These are phyloP conservation scores for Parasitella parasitica DNA, from an alignment of 371 early-diverging fungal species.

Conservation along the genomic window DNA sequence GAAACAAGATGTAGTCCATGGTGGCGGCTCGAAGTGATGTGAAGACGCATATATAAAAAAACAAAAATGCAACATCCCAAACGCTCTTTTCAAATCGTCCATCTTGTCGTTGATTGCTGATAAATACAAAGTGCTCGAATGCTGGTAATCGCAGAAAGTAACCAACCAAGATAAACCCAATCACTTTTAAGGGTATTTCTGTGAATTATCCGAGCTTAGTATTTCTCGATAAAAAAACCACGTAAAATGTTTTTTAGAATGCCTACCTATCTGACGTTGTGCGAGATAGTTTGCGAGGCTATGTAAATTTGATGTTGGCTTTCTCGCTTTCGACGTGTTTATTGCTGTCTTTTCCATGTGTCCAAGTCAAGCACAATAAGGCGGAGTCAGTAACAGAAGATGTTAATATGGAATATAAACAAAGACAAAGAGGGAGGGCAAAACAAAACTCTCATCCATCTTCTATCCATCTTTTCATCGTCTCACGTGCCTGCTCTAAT, in stretches of 20 bases:
- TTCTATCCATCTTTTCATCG: no score
- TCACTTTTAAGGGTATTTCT: slow-evolving; percentile 8
- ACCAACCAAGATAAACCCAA: slow-evolving; percentile 6
- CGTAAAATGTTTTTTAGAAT: not conserved
- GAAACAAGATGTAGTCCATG: slow-evolving; percentile 57
- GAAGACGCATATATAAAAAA: slow-evolving; percentile 64
- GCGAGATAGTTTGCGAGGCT: slow-evolving; percentile 2
- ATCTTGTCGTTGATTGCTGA: slow-evolving; percentile 34
- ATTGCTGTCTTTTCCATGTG: not conserved
- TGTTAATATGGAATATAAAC: not conserved
- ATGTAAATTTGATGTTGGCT: not conserved
- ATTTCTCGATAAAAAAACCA: not conserved
- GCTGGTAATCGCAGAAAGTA: slow-evolving; percentile 38
- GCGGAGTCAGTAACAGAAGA: not conserved
- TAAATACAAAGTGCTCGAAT: slow-evolving; percentile 46
- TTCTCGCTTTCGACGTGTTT: not conserved
- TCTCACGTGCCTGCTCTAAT: no score
- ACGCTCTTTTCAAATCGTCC: slow-evolving; percentile 55
- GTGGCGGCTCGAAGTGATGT: slow-evolving; percentile 58
- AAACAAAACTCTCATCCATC: not conserved
- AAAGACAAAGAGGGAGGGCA: not conserved
- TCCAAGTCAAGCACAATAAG: not conserved
- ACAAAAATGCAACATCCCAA: slow-evolving; percentile 56
- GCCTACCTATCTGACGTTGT: not conserved
- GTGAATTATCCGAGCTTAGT: not conserved